Evolutionary conservation across 1,284 basidiomycete species (phyloP).

Genomic region (Apiotrichum siamense): DNA sequence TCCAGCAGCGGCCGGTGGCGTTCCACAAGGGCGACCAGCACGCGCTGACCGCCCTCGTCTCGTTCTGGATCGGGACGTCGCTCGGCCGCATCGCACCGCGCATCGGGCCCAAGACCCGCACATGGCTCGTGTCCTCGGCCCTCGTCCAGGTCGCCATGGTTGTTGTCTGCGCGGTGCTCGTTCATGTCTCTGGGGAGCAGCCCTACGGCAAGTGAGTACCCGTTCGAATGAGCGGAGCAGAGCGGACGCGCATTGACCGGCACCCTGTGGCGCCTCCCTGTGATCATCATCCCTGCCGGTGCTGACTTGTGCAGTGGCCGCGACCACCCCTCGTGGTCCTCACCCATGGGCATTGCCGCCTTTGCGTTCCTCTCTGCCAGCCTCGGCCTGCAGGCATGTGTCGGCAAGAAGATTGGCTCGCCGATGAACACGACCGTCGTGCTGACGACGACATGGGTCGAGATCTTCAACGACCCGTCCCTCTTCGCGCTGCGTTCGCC

Average conservation of each 20-base stretch:
- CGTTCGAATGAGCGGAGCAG: too few species aligned
- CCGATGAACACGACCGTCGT: conserved; percentile 58
- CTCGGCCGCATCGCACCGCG: conserved; percentile 48
- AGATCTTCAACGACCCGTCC: conserved; percentile 70
- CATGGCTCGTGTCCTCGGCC: conserved; percentile 66
- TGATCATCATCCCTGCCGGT: not conserved
- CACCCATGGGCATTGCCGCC: conserved; percentile 59
- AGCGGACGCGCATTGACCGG: too few species aligned
- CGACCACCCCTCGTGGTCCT: conserved; percentile 63
- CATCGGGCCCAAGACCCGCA: conserved; percentile 63
- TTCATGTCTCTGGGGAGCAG: conserved; percentile 53
- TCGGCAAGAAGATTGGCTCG: conserved; percentile 67
- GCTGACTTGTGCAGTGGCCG: conserved; percentile 38
- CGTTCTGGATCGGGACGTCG: conserved; percentile 55
- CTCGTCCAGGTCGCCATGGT: conserved; percentile 67
- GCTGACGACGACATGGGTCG: conserved; percentile 79
- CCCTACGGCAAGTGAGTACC: conserved; percentile 54
- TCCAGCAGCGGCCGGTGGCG: conserved; percentile 49
- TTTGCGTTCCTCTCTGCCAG: conserved; percentile 71
- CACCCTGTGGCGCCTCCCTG: too few species aligned
- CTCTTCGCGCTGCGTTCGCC: conserved; percentile 54
- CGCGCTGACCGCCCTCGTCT: conserved; percentile 66
- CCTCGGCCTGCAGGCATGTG: conserved; percentile 67
- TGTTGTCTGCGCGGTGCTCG: conserved; percentile 62
- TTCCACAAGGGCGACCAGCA: conserved; percentile 75